Evolutionary conservation across 1,284 basidiomycete species (phyloP).

Genomic region (Pyrrhoderma lamaoense): DNA sequence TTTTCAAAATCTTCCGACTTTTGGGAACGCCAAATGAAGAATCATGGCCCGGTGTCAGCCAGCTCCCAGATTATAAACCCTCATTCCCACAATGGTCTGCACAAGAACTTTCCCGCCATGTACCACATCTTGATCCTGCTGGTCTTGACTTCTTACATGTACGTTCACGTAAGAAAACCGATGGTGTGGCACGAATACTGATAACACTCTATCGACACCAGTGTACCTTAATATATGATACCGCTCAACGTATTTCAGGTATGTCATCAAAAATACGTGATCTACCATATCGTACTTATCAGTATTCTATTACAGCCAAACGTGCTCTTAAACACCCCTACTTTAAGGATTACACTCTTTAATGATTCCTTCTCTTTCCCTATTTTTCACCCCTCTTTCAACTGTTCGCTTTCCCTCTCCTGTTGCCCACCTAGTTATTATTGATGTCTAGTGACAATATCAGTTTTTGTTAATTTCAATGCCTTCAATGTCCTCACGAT

Average conservation of each 20-base stretch:
- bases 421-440: not conserved
- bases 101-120: constrained; percentile 60
- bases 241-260: constrained; percentile 91
- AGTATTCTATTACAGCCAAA: constrained; percentile 51
- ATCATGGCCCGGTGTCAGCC: constrained; percentile 85
- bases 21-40: constrained; percentile 94
- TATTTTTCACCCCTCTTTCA: not conserved
- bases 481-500: too few relatives aligned
- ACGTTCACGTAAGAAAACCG: constrained; percentile 19
- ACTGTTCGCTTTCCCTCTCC: not conserved
- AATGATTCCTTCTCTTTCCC: constrained; percentile 11
- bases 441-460: too few relatives aligned
- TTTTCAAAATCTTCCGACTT: constrained; percentile 98
- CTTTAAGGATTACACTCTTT: constrained; percentile 49
- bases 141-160: constrained; percentile 79
- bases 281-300: constrained; percentile 14
- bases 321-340: constrained; percentile 80
- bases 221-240: constrained; percentile 87
- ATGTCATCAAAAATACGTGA: too few relatives aligned
- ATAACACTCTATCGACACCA: constrained; percentile 36
- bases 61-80: constrained; percentile 92
- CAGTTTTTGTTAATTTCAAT: too few relatives aligned
- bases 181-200: constrained; percentile 4
- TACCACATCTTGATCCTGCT: constrained; percentile 61
- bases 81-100: constrained; percentile 93